Evolutionary conservation across 495 filamentous ascomycete genomes (phyloP).

Genomic region (Aspergillus heteromorphus): DNA sequence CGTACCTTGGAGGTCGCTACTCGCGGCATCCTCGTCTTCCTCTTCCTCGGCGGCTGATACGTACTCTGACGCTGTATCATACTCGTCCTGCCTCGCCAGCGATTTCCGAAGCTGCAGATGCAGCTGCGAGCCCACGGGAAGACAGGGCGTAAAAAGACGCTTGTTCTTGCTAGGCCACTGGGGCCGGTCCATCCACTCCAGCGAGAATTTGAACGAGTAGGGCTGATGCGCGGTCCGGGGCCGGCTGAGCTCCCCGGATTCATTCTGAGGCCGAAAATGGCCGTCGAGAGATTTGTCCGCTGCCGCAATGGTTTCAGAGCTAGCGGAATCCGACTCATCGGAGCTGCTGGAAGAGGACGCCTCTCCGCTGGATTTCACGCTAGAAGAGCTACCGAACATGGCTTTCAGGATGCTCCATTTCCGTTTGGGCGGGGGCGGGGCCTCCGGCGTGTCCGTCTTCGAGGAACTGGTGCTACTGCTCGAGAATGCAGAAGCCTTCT

Average conservation of each 20-base stretch:
- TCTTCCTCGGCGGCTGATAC: constrained; percentile 15
- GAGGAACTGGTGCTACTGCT: constrained; percentile 27
- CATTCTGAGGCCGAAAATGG: constrained; percentile 20
- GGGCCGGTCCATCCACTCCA: constrained; percentile 65
- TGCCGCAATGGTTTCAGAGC: constrained; percentile 21
- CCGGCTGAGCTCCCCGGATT: constrained; percentile 24
- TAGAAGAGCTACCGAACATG: constrained; percentile 47
- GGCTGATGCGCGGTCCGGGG: constrained; percentile 49
- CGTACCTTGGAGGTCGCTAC: background rate
- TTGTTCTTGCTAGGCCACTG: constrained; percentile 50
- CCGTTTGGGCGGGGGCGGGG: constrained; percentile 45
- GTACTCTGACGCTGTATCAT: constrained; percentile 25
- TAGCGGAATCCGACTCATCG: constrained; percentile 33
- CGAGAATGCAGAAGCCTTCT: constrained; percentile 34
- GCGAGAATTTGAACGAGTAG: constrained; percentile 71
- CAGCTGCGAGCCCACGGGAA: constrained; percentile 64
- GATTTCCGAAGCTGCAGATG: constrained; percentile 36
- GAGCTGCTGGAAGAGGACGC: constrained; percentile 29
- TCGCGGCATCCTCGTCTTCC: constrained; percentile 12
- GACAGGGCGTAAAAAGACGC: constrained; percentile 63
- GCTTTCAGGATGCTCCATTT: constrained; percentile 66
- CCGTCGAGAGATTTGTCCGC: constrained; percentile 27
- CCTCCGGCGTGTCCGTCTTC: constrained; percentile 23
- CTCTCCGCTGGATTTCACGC: constrained; percentile 24
- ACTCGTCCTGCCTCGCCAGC: constrained; percentile 19